Percentiles rank a stretch among this genome's conserved stretches.
These are phyloP conservation scores for Lentinula edodes DNA, from an alignment of 768 basidiomycete genomes.

Conservation along the genomic window DNA sequence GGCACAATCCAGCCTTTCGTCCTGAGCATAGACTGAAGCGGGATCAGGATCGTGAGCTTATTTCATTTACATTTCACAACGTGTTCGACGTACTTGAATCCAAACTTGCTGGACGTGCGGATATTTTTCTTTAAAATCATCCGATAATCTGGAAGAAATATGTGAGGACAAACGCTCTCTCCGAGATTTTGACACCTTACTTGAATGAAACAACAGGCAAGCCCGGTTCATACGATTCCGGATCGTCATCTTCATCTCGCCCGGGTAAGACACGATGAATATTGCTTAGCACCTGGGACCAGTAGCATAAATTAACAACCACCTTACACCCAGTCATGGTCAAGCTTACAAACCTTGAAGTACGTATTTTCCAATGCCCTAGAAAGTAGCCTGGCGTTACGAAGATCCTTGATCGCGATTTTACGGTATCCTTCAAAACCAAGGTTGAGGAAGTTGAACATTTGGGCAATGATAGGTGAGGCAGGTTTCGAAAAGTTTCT, in stretches of 20 bases:
- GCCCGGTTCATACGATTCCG: slow-evolving; percentile 43
- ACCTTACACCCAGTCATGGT: background rate
- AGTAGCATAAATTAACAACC: background rate
- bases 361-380: slow-evolving; percentile 48
- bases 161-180: slow-evolving; percentile 10
- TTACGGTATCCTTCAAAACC: slow-evolving; percentile 50
- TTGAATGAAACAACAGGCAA: slow-evolving; percentile 62
- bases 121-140: slow-evolving; percentile 45
- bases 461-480: slow-evolving; percentile 50
- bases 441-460: slow-evolving; percentile 57
- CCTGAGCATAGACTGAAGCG: slow-evolving; percentile 32
- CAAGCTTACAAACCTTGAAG: slow-evolving; percentile 28
- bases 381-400: slow-evolving; percentile 53
- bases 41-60: too few species aligned
- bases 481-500: slow-evolving; percentile 57
- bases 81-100: slow-evolving; percentile 31
- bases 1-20: slow-evolving; percentile 59
- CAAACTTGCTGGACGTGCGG: slow-evolving; percentile 49
- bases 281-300: slow-evolving; percentile 36
- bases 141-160: slow-evolving; percentile 32
- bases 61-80: too few species aligned
- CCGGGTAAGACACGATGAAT: slow-evolving; percentile 32
- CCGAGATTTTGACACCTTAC: slow-evolving; percentile 13
- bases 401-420: slow-evolving; percentile 37
- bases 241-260: slow-evolving; percentile 30